Conservation (phyloP, 2,329 filamentous ascomycete species). For the Talaromyces rugulosus region DNA sequence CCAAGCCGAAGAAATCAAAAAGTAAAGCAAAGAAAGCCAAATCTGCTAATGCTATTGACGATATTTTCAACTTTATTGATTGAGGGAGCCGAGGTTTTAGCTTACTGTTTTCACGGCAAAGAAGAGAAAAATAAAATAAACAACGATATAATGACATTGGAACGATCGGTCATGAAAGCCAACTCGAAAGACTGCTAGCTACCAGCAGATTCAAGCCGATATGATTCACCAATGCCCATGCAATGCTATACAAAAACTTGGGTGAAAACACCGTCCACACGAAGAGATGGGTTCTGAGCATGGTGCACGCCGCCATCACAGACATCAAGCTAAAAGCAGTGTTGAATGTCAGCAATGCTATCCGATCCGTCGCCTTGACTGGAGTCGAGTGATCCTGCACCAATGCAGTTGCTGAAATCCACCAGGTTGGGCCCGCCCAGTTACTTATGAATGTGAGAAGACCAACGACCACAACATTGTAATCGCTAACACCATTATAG, state of each 20-base stretch:
- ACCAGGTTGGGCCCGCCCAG: constrained; percentile 89
- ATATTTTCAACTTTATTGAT: constrained; percentile 62
- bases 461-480: constrained; percentile 77
- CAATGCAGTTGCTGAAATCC: constrained; percentile 59
- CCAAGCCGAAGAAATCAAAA: constrained; percentile 30
- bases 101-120: neutral
- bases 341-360: constrained; percentile 67
- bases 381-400: constrained; percentile 18
- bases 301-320: constrained; percentile 85
- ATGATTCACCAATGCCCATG: constrained; percentile 83
- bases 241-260: constrained; percentile 89
- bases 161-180: constrained; percentile 14
- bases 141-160: neutral
- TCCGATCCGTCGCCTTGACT: constrained; percentile 43
- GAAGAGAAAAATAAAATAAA: neutral
- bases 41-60: constrained; percentile 62
- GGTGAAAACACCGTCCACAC: constrained; percentile 99
- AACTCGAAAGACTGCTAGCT: constrained; percentile 54
- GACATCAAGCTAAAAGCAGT: constrained; percentile 60
- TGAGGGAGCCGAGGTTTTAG: neutral
- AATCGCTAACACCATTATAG: constrained; percentile 84
- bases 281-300: constrained; percentile 82
- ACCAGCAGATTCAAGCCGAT: constrained; percentile 65
- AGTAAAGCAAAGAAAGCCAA: constrained; percentile 47
- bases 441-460: constrained; percentile 81